Percentiles rank a stretch among this genome's conserved stretches.
Evolutionary conservation across 2,329 filamentous ascomycete species (phyloP).

Genomic region (Phoma sp.): DNA sequence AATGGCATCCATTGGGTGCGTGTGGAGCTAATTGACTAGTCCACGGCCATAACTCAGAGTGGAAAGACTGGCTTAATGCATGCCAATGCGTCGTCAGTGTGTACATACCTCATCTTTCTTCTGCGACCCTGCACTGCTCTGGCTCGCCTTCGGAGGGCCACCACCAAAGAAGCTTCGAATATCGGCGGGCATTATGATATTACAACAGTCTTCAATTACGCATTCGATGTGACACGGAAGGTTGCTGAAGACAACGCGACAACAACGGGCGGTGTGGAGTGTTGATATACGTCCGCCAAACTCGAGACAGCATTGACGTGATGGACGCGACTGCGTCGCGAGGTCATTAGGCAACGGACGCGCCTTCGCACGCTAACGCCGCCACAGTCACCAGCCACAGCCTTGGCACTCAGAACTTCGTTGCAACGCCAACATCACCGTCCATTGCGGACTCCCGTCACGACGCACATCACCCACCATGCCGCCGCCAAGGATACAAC

Average conservation of each 20-base stretch:
- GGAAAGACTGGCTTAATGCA: background rate
- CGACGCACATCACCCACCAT: conserved; percentile 35
- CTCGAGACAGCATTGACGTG: conserved; percentile 19
- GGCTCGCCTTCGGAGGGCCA: conserved; percentile 69
- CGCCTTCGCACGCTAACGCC: conserved; percentile 3
- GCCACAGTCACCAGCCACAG: conserved; percentile 17
- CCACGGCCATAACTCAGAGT: background rate
- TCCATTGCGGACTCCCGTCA: conserved; percentile 1
- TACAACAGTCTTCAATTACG: background rate
- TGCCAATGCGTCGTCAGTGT: background rate
- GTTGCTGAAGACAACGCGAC: background rate
- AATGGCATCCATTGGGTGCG: background rate
- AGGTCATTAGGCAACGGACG: conserved; percentile 15
- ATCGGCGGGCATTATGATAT: conserved; percentile 75
- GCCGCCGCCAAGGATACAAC: conserved; percentile 50
- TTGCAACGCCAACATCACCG: conserved; percentile 11
- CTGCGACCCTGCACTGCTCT: conserved; percentile 40
- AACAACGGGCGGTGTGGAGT: conserved; percentile 4
- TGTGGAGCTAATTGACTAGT: background rate
- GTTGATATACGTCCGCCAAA: conserved; percentile 7
- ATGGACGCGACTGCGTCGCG: conserved; percentile 27
- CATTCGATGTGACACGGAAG: background rate
- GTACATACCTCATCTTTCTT: conserved; percentile 44
- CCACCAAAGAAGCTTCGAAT: conserved; percentile 91
- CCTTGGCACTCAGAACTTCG: conserved; percentile 39